Conservation (phyloP, 176 grass and related monocot species). For the Secale cereale region DNA sequence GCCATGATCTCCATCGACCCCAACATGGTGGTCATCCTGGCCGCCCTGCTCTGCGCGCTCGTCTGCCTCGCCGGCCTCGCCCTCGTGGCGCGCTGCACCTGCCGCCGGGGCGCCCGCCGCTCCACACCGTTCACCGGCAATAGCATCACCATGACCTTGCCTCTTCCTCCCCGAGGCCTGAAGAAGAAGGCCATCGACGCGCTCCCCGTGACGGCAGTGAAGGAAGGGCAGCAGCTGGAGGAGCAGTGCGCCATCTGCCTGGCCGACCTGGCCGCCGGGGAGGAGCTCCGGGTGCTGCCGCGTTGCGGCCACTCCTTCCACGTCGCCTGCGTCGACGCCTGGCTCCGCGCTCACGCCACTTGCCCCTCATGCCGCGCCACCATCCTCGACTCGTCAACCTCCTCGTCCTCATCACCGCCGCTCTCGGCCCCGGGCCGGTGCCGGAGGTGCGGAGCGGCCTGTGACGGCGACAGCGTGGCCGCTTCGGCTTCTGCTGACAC, state of each 20-base stretch:
- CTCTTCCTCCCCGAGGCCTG: constrained; percentile 32
- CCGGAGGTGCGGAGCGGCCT: constrained; percentile 40
- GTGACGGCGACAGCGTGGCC: background rate
- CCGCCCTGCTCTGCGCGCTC: constrained; percentile 58
- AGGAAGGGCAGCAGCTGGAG: background rate
- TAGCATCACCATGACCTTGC: background rate
- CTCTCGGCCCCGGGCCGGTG: constrained; percentile 3
- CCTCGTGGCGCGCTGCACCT: constrained; percentile 59
- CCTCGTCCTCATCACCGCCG: background rate
- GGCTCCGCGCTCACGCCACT: constrained; percentile 47
- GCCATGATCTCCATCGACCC: constrained; percentile 48
- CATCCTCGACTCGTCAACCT: background rate
- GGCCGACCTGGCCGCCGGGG: constrained; percentile 41
- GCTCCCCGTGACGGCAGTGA: constrained; percentile 36
- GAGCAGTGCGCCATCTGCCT: constrained; percentile 57
- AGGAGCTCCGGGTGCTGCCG: constrained; percentile 53
- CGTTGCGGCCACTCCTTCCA: constrained; percentile 60
- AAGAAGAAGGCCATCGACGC: constrained; percentile 60
- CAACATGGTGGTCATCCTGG: constrained; percentile 63
- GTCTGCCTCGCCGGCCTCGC: constrained; percentile 64
- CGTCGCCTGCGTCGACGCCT: constrained; percentile 52
- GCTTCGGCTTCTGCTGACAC: background rate
- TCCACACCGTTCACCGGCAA: background rate
- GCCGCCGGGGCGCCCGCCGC: background rate
- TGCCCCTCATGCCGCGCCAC: constrained; percentile 53